A percentile compares a stretch with the other conserved stretches of the same genome.
phyloP scores from a whole-genome alignment of 805 yeast genomes.

The Metschnikowia colocasiae region DNA sequence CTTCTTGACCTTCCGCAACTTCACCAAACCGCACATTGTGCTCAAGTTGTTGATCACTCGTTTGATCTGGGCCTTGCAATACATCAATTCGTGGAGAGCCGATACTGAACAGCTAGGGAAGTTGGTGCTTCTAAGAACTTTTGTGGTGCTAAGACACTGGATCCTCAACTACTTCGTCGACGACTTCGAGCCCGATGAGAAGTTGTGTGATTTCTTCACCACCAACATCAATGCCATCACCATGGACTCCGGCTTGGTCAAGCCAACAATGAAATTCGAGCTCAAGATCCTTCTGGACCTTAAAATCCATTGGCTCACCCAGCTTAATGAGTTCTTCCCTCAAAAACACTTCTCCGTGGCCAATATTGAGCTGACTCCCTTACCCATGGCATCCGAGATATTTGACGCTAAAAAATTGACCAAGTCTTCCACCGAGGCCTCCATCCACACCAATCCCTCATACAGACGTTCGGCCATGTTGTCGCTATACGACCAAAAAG shows the following conservation, averaged over 20 bases:
- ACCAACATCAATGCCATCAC: slow-evolving; percentile 42
- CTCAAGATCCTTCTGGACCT: slow-evolving; percentile 36
- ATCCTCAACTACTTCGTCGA: slow-evolving; percentile 79
- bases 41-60: slow-evolving; percentile 61
- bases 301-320: slow-evolving; percentile 39
- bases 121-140: slow-evolving; percentile 71
- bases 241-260: slow-evolving; percentile 27
- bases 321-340: slow-evolving; percentile 32
- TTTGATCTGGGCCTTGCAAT: slow-evolving; percentile 66
- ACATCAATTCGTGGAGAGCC: slow-evolving; percentile 28
- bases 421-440: slow-evolving; percentile 34
- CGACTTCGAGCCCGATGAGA: slow-evolving; percentile 50
- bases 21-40: slow-evolving; percentile 55
- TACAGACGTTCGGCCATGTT: slow-evolving; percentile 45
- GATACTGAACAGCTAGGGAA: slow-evolving; percentile 48
- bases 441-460: slow-evolving; percentile 42
- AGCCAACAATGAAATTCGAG: slow-evolving; percentile 31
- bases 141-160: slow-evolving; percentile 89
- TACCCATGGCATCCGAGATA: slow-evolving; percentile 30
- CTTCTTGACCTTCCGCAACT: slow-evolving; percentile 76
- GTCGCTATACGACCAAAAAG: slow-evolving; percentile 38
- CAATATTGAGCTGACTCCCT: slow-evolving; percentile 1
- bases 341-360: slow-evolving; percentile 18
- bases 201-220: slow-evolving; percentile 44
- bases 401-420: slow-evolving; percentile 21